Evolutionary conservation across 2,329 filamentous ascomycete species (phyloP).

Genomic region (Colletotrichum noveboracense): DNA sequence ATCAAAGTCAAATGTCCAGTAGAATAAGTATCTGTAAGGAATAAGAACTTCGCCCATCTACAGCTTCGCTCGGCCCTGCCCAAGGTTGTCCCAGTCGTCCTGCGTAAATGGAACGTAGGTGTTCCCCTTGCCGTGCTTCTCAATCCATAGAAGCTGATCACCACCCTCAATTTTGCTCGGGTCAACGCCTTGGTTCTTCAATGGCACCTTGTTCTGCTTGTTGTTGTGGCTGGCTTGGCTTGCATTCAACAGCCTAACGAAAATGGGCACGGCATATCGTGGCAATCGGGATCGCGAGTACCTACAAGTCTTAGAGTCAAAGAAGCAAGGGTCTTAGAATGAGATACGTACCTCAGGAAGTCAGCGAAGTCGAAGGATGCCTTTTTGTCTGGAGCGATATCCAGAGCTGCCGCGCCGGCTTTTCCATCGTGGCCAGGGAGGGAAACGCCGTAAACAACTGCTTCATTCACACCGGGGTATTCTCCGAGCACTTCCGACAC

Average conservation of each 20-base stretch:
- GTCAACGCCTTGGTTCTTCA: constrained; percentile 45
- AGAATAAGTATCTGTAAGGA: not conserved
- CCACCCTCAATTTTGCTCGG: constrained; percentile 25
- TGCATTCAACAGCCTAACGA: constrained; percentile 66
- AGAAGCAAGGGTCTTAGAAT: not conserved
- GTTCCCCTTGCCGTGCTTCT: constrained; percentile 49
- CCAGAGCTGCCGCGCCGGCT: constrained; percentile 68
- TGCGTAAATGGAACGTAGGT: constrained; percentile 64
- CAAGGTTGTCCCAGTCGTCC: constrained; percentile 56
- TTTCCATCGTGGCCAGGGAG: constrained; percentile 72
- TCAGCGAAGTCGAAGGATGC: constrained; percentile 62
- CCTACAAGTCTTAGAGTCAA: constrained; percentile 26
- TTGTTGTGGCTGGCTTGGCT: constrained; percentile 71
- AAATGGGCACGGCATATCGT: constrained; percentile 77
- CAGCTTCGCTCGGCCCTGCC: not conserved
- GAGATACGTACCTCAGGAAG: constrained; percentile 54
- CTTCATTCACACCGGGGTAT: constrained; percentile 65
- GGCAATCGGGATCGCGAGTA: constrained; percentile 67
- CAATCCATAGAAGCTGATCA: constrained; percentile 60
- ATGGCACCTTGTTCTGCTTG: constrained; percentile 77
- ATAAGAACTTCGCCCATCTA: not conserved
- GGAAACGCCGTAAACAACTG: constrained; percentile 73
- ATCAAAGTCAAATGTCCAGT: not conserved
- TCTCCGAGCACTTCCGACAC: constrained; percentile 68
- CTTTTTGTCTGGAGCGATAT: constrained; percentile 54